Evolutionary conservation across 176 grass and related monocot species (phyloP).

Genomic region (Avena insularis): DNA sequence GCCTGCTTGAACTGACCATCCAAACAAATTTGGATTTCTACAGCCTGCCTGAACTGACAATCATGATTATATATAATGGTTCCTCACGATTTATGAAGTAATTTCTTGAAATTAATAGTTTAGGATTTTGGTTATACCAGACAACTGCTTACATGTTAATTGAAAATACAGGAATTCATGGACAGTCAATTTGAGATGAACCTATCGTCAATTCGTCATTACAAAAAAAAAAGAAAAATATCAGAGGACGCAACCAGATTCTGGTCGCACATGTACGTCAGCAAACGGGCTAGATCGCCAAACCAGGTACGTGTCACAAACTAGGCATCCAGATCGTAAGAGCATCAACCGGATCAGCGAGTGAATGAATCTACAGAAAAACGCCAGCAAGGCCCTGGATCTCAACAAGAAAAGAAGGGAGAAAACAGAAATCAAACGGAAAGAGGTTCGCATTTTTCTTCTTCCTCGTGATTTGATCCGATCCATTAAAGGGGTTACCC

Average conservation of each 20-base stretch:
- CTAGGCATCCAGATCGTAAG: constrained; percentile 24
- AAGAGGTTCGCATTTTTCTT: not conserved
- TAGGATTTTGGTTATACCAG: constrained; percentile 9
- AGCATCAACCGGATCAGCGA: not conserved
- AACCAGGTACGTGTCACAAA: constrained; percentile 19
- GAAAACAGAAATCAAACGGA: constrained; percentile 4
- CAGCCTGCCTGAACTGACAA: not conserved
- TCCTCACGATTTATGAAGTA: not conserved
- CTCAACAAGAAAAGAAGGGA: constrained; percentile 8
- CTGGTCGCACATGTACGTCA: not conserved
- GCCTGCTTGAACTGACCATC: not conserved
- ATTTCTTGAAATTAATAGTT: not conserved
- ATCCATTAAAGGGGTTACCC: constrained; percentile 5
- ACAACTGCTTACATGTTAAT: not conserved
- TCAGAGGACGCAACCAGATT: not conserved
- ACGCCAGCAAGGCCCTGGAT: constrained; percentile 8
- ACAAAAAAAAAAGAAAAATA: not conserved
- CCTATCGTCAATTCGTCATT: not conserved
- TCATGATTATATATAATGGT: not conserved
- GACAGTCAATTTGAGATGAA: constrained; percentile 5
- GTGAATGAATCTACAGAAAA: not conserved
- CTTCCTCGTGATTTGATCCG: constrained; percentile 21
- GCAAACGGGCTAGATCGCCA: constrained; percentile 22
- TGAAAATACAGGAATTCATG: not conserved
- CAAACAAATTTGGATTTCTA: not conserved